Base-by-base conservation (phyloP, 129 eudicot species). In the Centrapalus pauciflorus region DNA sequence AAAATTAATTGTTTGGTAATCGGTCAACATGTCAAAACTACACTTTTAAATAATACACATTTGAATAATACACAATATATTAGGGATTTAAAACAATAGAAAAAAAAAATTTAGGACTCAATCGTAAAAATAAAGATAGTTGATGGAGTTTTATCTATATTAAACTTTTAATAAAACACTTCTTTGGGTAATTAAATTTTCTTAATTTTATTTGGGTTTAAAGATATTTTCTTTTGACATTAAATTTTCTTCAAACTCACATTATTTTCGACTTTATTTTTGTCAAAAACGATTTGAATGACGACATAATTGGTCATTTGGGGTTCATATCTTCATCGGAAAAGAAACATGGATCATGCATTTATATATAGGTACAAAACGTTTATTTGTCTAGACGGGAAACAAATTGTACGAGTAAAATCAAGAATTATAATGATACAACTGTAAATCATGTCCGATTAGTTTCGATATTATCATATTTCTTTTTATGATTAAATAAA, bases 241-340 rank as follows among this genome's bases (percentile, higher is more conserved):
- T 1, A 24, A 38, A 13, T 11, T n/a, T 46, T 45, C 14, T 45
- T 45, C 16, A 46, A 46, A 17, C 40, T 2, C 25, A 29, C 16
- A 52, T 23, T 12, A 9, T 52, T 11, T 25, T 54, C 1, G 7
- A 10, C 6, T 26, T 4, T 26, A 45, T 28, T 29, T 14, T 27
- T 57, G 7, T 14, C 12, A 57, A n/a, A 57, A 28, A 28, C 0
- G n/a, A 40, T 57, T 33, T 24, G 12, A 61, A 56, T 29, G 66
- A 70, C 23, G 45, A 60, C 35, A 30, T 57, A 30, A 52, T 23
- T 62, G 63, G 13, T 23, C 29, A 30, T 32, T 61, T 61, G 60
- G 51, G 10, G 70, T 35, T 61, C 19, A 28, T 64, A 10, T 50
- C 43, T 61, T 61, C 50, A 72, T 72, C 29, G 27, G 17, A 21